A percentile compares a stretch with the other conserved stretches of the same genome.
Evolutionary conservation across 352 stramenopile genomes (phyloP).

Genomic region (Globisporangium orthogonon): DNA sequence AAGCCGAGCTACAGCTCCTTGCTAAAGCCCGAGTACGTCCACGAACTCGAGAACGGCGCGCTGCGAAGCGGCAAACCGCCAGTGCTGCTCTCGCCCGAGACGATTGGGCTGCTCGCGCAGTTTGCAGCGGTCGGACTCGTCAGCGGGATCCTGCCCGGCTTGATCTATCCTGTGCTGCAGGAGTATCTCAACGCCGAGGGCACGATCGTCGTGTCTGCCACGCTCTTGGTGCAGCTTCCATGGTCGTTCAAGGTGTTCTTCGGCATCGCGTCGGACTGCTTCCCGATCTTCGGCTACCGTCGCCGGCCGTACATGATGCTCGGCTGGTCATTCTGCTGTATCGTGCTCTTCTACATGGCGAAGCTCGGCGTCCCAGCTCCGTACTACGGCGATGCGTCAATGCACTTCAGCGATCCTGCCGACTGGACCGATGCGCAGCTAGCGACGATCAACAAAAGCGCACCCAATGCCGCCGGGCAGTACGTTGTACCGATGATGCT

Average conservation of each 20-base stretch:
- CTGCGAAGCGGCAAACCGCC: constrained; percentile 21
- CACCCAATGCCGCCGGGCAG: constrained; percentile 27
- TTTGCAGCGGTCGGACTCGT: constrained; percentile 53
- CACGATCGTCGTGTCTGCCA: constrained; percentile 42
- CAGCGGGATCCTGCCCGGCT: constrained; percentile 29
- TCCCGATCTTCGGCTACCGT: constrained; percentile 49
- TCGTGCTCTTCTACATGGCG: constrained; percentile 45
- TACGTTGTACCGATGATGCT: constrained; percentile 74
- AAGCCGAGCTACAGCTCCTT: constrained; percentile 1
- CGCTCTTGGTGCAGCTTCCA: constrained; percentile 36
- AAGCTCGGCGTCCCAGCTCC: constrained; percentile 22
- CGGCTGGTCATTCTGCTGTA: constrained; percentile 44
- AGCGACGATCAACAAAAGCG: constrained; percentile 31
- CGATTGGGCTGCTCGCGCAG: constrained; percentile 36
- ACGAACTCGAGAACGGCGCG: constrained; percentile 22
- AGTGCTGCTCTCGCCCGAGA: constrained; percentile 5
- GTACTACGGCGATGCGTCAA: constrained; percentile 38
- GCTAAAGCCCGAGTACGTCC: neutral
- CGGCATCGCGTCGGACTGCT: constrained; percentile 54
- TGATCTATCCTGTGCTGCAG: constrained; percentile 54
- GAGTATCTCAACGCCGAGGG: constrained; percentile 52
- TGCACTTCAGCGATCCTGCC: constrained; percentile 23
- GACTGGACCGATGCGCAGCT: constrained; percentile 26
- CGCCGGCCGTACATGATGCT: constrained; percentile 53
- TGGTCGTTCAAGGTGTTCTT: constrained; percentile 62